Percentiles rank a stretch among this genome's conserved stretches.
These are phyloP conservation scores for Candida vaughaniae DNA, from an alignment of 805 yeast species.

Conservation along the genomic window DNA sequence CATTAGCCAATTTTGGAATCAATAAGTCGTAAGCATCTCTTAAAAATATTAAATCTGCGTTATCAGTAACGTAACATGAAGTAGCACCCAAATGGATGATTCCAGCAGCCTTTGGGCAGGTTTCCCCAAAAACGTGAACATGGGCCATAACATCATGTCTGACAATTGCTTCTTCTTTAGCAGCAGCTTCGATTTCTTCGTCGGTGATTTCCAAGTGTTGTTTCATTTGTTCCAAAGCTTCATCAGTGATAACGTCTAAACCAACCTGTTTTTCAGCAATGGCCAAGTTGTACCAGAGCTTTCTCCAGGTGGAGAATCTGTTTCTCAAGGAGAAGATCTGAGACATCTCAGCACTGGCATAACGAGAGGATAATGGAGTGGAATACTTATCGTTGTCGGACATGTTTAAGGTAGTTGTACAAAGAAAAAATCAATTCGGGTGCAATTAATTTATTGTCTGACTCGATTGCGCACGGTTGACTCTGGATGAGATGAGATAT, in stretches of 20 bases:
- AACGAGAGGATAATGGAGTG: conserved; percentile 94
- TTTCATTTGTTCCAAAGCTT: conserved; percentile 86
- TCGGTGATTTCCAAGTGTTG: conserved; percentile 80
- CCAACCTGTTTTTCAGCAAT: conserved; percentile 94
- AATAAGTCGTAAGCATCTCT: conserved; percentile 93
- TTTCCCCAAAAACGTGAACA: conserved; percentile 90
- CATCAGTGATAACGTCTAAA: conserved; percentile 77
- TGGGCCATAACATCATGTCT: conserved; percentile 99
- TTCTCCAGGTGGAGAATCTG: conserved; percentile 98
- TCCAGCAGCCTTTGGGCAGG: conserved; percentile 95
- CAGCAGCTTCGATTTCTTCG: conserved; percentile 86
- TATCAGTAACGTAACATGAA: conserved; percentile 95
- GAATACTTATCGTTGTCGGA: conserved; percentile 69
- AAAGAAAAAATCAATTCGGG: too few relatives aligned
- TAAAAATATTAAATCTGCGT: conserved; percentile 94
- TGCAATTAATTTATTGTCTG: conserved; percentile 3
- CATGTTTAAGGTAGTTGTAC: conserved; percentile 26
- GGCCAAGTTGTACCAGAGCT: conserved; percentile 92
- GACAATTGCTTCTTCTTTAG: conserved; percentile 93
- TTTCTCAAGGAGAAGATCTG: conserved; percentile 86
- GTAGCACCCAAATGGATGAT: conserved; percentile 98
- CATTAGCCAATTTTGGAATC: conserved; percentile 94
- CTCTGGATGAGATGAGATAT: too few relatives aligned
- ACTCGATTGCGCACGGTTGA: conserved; percentile 9
- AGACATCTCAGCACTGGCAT: conserved; percentile 98